A percentile compares a stretch with the other conserved stretches of the same genome.
Evolutionary conservation across 345 rosid species (phyloP).

Genomic region (Rhizophora apiculata): DNA sequence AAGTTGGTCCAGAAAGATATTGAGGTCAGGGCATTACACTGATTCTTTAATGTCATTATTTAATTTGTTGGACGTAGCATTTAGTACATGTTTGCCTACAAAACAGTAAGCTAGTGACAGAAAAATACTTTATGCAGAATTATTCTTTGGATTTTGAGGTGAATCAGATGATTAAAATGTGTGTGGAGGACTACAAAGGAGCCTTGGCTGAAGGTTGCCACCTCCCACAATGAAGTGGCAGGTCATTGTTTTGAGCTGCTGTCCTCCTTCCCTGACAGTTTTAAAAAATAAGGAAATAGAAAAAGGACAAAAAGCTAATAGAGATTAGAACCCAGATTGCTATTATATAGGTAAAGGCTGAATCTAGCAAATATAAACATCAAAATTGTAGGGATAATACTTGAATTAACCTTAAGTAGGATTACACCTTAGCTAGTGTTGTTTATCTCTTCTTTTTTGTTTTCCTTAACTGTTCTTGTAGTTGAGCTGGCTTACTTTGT

Average conservation of each 20-base stretch:
- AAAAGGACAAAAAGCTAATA: not conserved
- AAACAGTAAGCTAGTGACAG: not conserved
- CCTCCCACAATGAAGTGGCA: not conserved
- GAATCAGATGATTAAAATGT: no score
- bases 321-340: not conserved
- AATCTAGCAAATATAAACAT: no score
- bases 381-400: no score
- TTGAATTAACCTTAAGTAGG: no score
- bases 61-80: not conserved
- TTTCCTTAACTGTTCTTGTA: no score
- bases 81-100: not conserved
- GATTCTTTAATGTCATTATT: not conserved
- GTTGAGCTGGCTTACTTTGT: no score
- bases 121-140: no score
- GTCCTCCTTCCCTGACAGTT: not conserved
- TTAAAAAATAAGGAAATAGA: not conserved
- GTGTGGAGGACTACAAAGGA: no score
- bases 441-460: no score
- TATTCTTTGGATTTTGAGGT: no score
- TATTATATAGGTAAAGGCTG: not conserved
- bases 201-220: no score
- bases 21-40: constrained; percentile 49
- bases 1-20: constrained; percentile 82
- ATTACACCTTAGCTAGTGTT: no score
- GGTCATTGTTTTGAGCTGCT: not conserved